Evolutionary conservation across 345 rosid species (phyloP), one percentile per base, ranked within the genome.

Genomic region (Iberis pinnata): DNA sequence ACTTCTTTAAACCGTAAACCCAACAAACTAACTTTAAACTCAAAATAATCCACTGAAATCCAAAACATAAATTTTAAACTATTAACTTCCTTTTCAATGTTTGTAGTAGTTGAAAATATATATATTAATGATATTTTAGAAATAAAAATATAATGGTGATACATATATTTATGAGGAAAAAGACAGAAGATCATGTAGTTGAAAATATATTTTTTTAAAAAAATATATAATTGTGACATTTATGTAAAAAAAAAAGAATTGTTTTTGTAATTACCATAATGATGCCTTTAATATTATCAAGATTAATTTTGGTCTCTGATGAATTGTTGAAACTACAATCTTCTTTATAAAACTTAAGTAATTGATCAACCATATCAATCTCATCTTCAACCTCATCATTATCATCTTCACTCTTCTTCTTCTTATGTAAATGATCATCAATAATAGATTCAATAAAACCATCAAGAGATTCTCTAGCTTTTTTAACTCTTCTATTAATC

Each of bases 321-420:
- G 61, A 70, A 83, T 89, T 1, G 76, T 78, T 0, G 93, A 62
- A 42, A 85, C 86, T 76, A 0, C 74, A 74, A 14, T 79, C 95
- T 3, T 93, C 92, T 13, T 85, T 74, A 26, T 79, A 81, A 64
- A 86, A 93, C 1, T 92, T 77, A 2, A 93, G 87, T 49, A 93
- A 66, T 16, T 88, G 95, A 51, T 93, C 97, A 3, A 93, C 99
- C 99, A 88, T 88, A 19, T 93, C 99, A 13, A 72, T 66, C 47
- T 67, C 72, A 20, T 52, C 53, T 24, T 22, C 49, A 3, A 57
- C 74, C n/a, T 36, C 75, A 9, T 69, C 76, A 14, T 56, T 22
- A 31, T 9, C 9, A 9, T n/a, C 44, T 17, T 53, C 54, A 10
- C 33, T 59, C 0, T 52, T 63, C 57, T 52, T 63, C 57, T 59